These are phyloP conservation scores for Endotrypanum monterogeii DNA, from an alignment of 208 protist genomes.

Conservation along the genomic window DNA sequence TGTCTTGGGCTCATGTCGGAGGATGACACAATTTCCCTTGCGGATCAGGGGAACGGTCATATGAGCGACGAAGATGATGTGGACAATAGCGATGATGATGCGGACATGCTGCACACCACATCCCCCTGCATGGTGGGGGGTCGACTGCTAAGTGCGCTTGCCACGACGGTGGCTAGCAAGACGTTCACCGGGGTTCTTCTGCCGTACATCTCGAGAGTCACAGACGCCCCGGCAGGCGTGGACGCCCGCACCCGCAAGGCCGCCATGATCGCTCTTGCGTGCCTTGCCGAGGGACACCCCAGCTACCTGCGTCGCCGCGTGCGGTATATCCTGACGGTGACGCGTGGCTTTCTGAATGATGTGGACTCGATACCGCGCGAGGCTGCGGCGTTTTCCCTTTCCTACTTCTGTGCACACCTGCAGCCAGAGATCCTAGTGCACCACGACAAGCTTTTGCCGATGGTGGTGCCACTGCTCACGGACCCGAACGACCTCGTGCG, in stretches of 20 bases:
- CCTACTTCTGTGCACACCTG: slow-evolving; percentile 71
- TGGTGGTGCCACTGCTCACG: slow-evolving; percentile 68
- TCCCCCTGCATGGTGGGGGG: slow-evolving; percentile 70
- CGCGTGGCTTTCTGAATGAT: slow-evolving; percentile 47
- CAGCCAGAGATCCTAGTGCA: slow-evolving; percentile 87
- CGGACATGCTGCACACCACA: slow-evolving; percentile 64
- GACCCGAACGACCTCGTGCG: slow-evolving; percentile 71
- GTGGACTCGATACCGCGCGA: slow-evolving; percentile 63
- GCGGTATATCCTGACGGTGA: slow-evolving; percentile 70
- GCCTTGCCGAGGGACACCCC: slow-evolving; percentile 62
- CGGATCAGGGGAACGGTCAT: slow-evolving; percentile 39
- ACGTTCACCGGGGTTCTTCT: slow-evolving; percentile 60
- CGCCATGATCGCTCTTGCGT: slow-evolving; percentile 72
- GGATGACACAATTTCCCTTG: slow-evolving; percentile 67
- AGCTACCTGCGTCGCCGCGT: slow-evolving; percentile 77
- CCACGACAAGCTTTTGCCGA: slow-evolving; percentile 66
- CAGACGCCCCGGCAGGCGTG: slow-evolving; percentile 35
- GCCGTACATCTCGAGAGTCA: slow-evolving; percentile 51
- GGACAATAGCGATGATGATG: slow-evolving; percentile 35
- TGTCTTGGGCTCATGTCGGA: slow-evolving; percentile 76
- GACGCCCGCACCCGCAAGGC: slow-evolving; percentile 63
- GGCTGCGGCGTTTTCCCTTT: slow-evolving; percentile 73
- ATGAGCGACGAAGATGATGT: slow-evolving; percentile 37
- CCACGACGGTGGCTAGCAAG: slow-evolving; percentile 54
- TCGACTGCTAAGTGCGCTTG: slow-evolving; percentile 64